Base-by-base conservation (phyloP, 2,329 filamentous ascomycete genomes). In the Fusarium sp. region DNA sequence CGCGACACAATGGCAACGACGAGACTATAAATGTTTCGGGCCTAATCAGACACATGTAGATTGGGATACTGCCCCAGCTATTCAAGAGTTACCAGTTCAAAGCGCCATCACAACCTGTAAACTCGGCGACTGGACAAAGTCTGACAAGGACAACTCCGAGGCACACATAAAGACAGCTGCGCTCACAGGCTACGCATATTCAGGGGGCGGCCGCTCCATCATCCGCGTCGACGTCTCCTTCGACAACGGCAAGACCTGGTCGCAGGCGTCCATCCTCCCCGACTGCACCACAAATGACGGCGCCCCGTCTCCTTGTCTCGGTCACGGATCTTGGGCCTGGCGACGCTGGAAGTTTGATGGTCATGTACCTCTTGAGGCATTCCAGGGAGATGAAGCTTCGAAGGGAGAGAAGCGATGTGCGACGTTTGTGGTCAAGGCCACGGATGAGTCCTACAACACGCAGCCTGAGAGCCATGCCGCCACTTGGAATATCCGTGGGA, bases 1-100 rank as follows among this genome's bases (percentile, higher is more conserved):
- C 70, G 78, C 83, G 4, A 89, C 85, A 44, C 85, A 90, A 73
- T 90, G 89, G 88, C 88, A 91, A 74, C 83, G 86, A 20, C 83
- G 85, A 16, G 89, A 91, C 75, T 91, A 91, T 78, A 91, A 91
- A 75, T 87, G 85, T 72, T 90, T 91, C 64, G 87, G 89, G 0
- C 89, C 89, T 4, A 90, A 90, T 73, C 83, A 89, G 75, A 80
- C 80, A 31, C 82, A 83, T 20, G 84, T 87, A 6, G 84, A 90
- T 76, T 91, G 89, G 88, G 86, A 88, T 54, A 80, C 81, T 23
- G 89, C 89, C 7, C 85, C 84, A 10, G 83, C 87, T 2, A 91
- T 91, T 29, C 89, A 91, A 69, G 89, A 91, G 72, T 86, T 90
- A 81, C 88, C 89, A 1, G 84, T 92, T 16, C 90, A 89, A 29